phyloP scores from a whole-genome alignment of 495 filamentous ascomycete species.

The Aspergillus cavernicola region DNA sequence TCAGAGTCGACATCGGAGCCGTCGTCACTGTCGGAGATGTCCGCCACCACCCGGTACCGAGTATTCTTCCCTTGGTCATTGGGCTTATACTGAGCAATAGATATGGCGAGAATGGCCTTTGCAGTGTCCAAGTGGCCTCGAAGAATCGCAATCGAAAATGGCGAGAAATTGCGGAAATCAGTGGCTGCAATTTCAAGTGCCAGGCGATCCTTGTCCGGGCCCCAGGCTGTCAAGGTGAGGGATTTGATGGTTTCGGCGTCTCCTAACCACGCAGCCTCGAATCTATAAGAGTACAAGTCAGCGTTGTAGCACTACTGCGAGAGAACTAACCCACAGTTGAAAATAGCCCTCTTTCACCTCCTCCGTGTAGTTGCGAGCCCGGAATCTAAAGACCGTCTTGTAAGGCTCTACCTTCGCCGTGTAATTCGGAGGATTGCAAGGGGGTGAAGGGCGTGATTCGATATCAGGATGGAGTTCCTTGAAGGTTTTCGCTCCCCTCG shows the following conservation, averaged over 20 bases:
- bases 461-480: slow-evolving; percentile 57
- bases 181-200: slow-evolving; percentile 60
- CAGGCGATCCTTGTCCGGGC: slow-evolving; percentile 31
- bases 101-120: slow-evolving; percentile 62
- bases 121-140: slow-evolving; percentile 59
- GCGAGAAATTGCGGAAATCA: slow-evolving; percentile 43
- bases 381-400: slow-evolving; percentile 47
- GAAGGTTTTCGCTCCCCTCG: slow-evolving; percentile 61
- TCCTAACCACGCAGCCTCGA: slow-evolving; percentile 67
- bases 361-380: slow-evolving; percentile 47
- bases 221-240: slow-evolving; percentile 47
- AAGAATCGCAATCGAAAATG: slow-evolving; percentile 62
- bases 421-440: not conserved
- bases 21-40: slow-evolving; percentile 26
- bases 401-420: slow-evolving; percentile 30
- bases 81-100: slow-evolving; percentile 58
- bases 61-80: slow-evolving; percentile 33
- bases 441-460: not conserved
- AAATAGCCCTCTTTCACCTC: slow-evolving; percentile 53
- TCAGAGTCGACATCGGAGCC: slow-evolving; percentile 29
- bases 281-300: slow-evolving; percentile 34
- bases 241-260: slow-evolving; percentile 51
- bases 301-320: not conserved
- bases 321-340: slow-evolving; percentile 33
- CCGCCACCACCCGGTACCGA: slow-evolving; percentile 44